A percentile compares a stretch with the other conserved stretches of the same genome.
phyloP scores from a whole-genome alignment of 208 protist species.

The Porcisia hertigi region DNA sequence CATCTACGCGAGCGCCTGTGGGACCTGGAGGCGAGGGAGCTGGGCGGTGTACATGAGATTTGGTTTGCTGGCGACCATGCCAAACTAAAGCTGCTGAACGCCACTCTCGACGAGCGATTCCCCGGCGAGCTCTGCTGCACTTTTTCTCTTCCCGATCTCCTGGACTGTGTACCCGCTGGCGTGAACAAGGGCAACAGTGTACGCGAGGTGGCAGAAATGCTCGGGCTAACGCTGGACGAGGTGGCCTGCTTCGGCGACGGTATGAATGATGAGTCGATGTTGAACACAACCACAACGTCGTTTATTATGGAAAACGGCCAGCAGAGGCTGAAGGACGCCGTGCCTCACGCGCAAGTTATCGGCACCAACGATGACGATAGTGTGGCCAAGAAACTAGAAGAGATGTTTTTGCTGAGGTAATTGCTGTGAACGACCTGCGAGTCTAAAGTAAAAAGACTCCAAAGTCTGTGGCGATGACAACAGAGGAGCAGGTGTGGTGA shows the following conservation, averaged over 20 bases:
- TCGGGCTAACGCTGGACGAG: constrained; percentile 36
- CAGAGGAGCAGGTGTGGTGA: background rate
- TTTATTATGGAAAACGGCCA: constrained; percentile 68
- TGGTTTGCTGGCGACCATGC: constrained; percentile 29
- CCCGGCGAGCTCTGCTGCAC: constrained; percentile 20
- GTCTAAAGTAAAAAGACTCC: background rate
- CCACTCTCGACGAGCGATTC: constrained; percentile 28
- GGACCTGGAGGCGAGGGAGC: constrained; percentile 18
- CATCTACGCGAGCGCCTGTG: constrained; percentile 22
- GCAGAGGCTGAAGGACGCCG: constrained; percentile 32
- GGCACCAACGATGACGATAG: constrained; percentile 55
- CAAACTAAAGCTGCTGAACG: constrained; percentile 14
- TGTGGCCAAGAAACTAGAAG: constrained; percentile 75
- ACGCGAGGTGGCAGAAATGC: constrained; percentile 41
- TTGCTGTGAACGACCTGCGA: background rate
- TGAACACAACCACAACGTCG: constrained; percentile 41
- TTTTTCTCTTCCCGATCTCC: constrained; percentile 26
- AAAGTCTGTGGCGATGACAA: background rate
- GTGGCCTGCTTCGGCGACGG: constrained; percentile 71
- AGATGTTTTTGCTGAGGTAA: constrained; percentile 39
- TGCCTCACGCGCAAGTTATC: constrained; percentile 46
- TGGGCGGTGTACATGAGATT: constrained; percentile 30
- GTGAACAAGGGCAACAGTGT: constrained; percentile 66
- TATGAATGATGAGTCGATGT: constrained; percentile 74
- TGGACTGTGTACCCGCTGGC: constrained; percentile 38